These are phyloP conservation scores for Pyrenophora graminea DNA, from an alignment of 2,329 filamentous ascomycete genomes.

Conservation along the genomic window DNA sequence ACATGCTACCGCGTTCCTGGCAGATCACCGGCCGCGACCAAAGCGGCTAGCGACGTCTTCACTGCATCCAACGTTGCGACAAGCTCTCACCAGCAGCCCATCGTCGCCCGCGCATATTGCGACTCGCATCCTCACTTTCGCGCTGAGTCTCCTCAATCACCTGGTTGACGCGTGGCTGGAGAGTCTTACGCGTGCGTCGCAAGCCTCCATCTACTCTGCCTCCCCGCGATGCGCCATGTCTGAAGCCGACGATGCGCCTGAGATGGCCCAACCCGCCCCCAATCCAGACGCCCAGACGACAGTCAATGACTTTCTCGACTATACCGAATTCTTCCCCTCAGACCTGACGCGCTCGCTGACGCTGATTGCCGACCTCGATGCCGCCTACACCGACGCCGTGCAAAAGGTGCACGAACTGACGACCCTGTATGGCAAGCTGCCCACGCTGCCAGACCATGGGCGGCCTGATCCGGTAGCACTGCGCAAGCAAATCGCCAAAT, in stretches of 20 bases:
- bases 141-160: constrained; percentile 34
- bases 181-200: constrained; percentile 45
- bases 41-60: constrained; percentile 15
- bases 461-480: constrained; percentile 58
- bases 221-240: constrained; percentile 46
- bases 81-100: constrained; percentile 11
- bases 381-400: constrained; percentile 49
- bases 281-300: constrained; percentile 69
- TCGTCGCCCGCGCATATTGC: constrained; percentile 18
- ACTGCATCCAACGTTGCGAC: constrained; percentile 11
- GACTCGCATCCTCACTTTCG: constrained; percentile 26
- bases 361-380: constrained; percentile 60
- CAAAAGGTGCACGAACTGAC: constrained; percentile 54
- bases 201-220: constrained; percentile 34
- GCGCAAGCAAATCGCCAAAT: constrained; percentile 61
- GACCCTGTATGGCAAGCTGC: constrained; percentile 55
- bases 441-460: constrained; percentile 52
- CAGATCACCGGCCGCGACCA: constrained; percentile 2
- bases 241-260: constrained; percentile 39
- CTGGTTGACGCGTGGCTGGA: constrained; percentile 47
- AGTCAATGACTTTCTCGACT: constrained; percentile 69
- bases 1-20: constrained; percentile 6
- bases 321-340: constrained; percentile 70
- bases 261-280: constrained; percentile 49
- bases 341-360: constrained; percentile 67